A percentile compares a stretch with the other conserved stretches of the same genome.
Evolutionary conservation across 257 asterid genomes (phyloP).

Genomic region (Misopates orontium): DNA sequence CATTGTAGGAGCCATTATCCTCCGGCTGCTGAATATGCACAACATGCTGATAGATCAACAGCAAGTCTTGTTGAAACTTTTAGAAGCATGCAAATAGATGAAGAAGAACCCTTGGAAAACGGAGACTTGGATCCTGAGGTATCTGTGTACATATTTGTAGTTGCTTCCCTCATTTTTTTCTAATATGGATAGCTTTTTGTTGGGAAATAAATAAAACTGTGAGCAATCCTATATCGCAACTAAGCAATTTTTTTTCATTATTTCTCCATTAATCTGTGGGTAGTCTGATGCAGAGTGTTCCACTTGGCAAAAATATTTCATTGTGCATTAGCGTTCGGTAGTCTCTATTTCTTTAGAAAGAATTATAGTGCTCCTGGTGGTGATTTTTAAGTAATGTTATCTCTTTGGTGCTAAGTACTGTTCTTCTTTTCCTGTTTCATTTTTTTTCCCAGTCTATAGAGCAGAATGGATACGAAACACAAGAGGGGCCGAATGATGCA

Average conservation of each 20-base stretch:
- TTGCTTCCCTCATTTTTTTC: neutral
- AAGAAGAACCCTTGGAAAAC: conserved; percentile 68
- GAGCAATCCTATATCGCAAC: neutral
- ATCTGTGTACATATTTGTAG: conserved; percentile 21
- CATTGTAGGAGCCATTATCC: conserved; percentile 66
- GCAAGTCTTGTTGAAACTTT: conserved; percentile 82
- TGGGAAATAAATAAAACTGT: neutral
- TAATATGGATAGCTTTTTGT: neutral
- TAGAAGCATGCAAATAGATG: conserved; percentile 77
- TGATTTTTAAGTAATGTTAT: neutral
- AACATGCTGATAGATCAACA: conserved; percentile 70
- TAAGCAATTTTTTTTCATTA: neutral
- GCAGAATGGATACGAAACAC: conserved; percentile 65
- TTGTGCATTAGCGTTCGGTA: conserved; percentile 1
- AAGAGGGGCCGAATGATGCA: conserved; percentile 48
- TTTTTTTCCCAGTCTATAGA: conserved; percentile 45
- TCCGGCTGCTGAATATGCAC: conserved; percentile 74
- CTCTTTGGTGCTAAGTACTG: conserved; percentile 8
- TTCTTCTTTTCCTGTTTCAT: conserved; percentile 11
- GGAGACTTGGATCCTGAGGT: conserved; percentile 91
- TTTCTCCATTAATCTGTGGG: neutral
- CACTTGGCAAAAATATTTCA: conserved; percentile 5
- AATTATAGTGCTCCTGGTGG: neutral
- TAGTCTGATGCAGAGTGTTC: neutral
- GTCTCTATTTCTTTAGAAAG: neutral